phyloP scores from a whole-genome alignment of 2,329 filamentous ascomycete species.

The Metarhizium brunneum region DNA sequence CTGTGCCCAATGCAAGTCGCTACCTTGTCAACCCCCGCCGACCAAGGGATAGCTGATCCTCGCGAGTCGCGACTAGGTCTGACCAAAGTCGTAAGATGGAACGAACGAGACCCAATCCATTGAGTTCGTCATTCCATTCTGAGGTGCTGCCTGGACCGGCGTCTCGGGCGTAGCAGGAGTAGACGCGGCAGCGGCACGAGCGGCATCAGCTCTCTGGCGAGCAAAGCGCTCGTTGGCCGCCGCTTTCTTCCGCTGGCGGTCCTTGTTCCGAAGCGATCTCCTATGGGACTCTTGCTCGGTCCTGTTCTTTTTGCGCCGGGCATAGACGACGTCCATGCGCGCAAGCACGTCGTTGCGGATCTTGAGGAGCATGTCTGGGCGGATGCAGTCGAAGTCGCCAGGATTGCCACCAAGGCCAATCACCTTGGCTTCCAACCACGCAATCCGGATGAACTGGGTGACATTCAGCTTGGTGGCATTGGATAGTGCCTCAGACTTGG shows the following conservation, averaged over 20 bases:
- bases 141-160: background rate
- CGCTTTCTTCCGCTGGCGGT: slow-evolving; percentile 3
- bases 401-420: slow-evolving; percentile 3
- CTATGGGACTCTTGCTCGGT: background rate
- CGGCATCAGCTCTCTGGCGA: slow-evolving; percentile 1
- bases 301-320: slow-evolving; percentile 2
- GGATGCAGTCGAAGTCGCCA: slow-evolving; percentile 1
- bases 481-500: slow-evolving; percentile 10
- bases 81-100: background rate
- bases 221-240: slow-evolving; percentile 4
- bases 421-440: slow-evolving; percentile 6
- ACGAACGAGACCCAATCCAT: background rate
- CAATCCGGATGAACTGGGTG: slow-evolving; percentile 4
- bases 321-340: background rate
- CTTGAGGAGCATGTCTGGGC: background rate
- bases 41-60: background rate
- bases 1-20: background rate
- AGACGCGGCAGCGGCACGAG: background rate
- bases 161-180: background rate
- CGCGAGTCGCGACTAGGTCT: background rate
- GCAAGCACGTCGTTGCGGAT: background rate
- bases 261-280: slow-evolving; percentile 2
- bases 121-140: background rate
- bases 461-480: slow-evolving; percentile 9
- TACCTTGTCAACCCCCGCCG: background rate